Percentiles rank a stretch among this genome's conserved stretches.
Evolutionary conservation across 2,329 filamentous ascomycete genomes (phyloP).

Genomic region (Ophiosphaerella korrae): DNA sequence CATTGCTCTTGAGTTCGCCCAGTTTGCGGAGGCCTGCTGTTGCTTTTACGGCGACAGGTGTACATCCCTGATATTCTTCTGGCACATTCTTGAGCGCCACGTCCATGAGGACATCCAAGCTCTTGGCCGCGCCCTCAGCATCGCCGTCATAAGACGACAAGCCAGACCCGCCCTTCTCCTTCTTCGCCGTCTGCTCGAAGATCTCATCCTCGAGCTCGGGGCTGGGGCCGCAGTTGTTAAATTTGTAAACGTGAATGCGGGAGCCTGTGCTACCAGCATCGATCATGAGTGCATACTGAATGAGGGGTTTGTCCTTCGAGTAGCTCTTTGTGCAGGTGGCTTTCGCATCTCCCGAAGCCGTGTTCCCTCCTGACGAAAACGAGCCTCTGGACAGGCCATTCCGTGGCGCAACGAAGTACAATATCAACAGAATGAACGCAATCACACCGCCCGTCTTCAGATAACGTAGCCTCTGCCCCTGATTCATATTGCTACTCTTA

Average conservation of each 20-base stretch:
- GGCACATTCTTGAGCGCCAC: constrained; percentile 85
- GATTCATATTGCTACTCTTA: constrained; percentile 61
- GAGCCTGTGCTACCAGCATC: constrained; percentile 98
- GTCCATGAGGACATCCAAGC: constrained; percentile 84
- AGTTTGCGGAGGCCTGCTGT: constrained; percentile 91
- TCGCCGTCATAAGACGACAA: constrained; percentile 87
- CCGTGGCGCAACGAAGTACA: constrained; percentile 60
- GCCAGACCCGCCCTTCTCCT: constrained; percentile 74
- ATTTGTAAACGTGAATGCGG: constrained; percentile 97
- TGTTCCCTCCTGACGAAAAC: constrained; percentile 46
- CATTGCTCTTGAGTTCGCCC: constrained; percentile 77
- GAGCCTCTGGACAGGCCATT: constrained; percentile 34
- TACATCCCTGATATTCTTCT: constrained; percentile 87
- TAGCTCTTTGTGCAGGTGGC: constrained; percentile 80
- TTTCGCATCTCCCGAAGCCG: constrained; percentile 63
- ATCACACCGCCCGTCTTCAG: constrained; percentile 67
- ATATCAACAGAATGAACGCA: constrained; percentile 61
- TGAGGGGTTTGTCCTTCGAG: constrained; percentile 87
- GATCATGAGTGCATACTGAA: constrained; percentile 98
- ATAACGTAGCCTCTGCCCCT: constrained; percentile 64
- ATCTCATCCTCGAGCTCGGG: constrained; percentile 91
- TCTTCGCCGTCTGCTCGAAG: constrained; percentile 92
- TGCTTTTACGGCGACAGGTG: constrained; percentile 95
- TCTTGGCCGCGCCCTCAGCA: constrained; percentile 85
- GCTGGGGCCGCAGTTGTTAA: constrained; percentile 97